Conservation (phyloP, 345 rosid genomes). For the Capsella bursapastoris region DNA sequence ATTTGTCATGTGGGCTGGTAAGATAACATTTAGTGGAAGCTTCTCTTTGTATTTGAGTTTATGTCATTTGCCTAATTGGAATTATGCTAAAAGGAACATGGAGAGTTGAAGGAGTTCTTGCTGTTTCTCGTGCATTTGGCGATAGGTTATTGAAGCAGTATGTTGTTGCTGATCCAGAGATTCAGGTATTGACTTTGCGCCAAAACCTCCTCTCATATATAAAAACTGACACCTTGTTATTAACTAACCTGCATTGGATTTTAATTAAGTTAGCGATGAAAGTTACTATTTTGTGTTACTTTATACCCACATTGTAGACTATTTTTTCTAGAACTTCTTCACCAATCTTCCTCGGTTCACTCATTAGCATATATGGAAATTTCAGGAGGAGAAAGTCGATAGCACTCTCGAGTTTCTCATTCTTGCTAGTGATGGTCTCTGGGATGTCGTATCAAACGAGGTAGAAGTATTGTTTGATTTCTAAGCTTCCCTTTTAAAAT, state of each 20-base stretch:
- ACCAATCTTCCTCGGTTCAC: not conserved
- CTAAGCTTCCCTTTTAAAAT: not conserved
- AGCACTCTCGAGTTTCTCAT: constrained; percentile 97
- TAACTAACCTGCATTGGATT: constrained; percentile 6
- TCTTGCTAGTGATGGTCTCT: constrained; percentile 98
- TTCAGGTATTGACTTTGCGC: constrained; percentile 60
- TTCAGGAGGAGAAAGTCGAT: constrained; percentile 93
- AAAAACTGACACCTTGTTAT: not conserved
- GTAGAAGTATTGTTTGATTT: constrained; percentile 42
- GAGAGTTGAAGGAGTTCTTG: constrained; percentile 99
- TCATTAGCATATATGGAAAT: constrained; percentile 26
- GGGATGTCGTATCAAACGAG: constrained; percentile 99
- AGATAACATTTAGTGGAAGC: constrained; percentile 18
- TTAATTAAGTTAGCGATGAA: not conserved
- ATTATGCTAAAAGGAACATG: constrained; percentile 71
- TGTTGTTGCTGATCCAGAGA: constrained; percentile 99
- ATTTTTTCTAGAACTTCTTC: not conserved
- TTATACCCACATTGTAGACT: constrained; percentile 10
- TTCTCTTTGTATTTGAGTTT: not conserved
- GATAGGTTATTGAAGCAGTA: constrained; percentile 96
- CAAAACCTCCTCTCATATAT: not conserved
- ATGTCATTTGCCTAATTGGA: constrained; percentile 12
- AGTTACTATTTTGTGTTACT: not conserved
- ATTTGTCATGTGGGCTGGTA: constrained; percentile 99
- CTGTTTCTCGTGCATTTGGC: constrained; percentile 99